Conservation (phyloP, 1,284 basidiomycete genomes). For the Ganoderma lucidum region DNA sequence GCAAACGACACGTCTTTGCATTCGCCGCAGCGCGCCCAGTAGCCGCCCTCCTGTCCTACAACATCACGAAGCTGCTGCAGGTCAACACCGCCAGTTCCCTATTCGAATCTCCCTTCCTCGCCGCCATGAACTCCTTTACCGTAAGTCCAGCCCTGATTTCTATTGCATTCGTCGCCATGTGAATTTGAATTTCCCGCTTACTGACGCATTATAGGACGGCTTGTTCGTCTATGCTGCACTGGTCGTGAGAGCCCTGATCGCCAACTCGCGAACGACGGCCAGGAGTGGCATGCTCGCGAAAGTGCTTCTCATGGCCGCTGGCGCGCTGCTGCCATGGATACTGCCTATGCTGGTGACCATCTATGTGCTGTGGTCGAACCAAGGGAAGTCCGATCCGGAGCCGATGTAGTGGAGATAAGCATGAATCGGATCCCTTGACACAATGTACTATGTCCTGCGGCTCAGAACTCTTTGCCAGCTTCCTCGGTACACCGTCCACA, state of each 20-base stretch:
- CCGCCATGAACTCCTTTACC: neutral
- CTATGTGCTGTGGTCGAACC: neutral
- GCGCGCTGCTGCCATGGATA: neutral
- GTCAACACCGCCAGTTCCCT: neutral
- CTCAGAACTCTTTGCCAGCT: too few species aligned
- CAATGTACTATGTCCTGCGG: neutral
- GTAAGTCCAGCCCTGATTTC: neutral
- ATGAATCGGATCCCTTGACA: neutral
- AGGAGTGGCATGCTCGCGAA: neutral
- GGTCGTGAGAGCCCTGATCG: neutral
- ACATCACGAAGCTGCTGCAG: neutral
- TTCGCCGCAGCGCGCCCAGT: slow-evolving; percentile 1
- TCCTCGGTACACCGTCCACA: too few species aligned
- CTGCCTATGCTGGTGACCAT: neutral
- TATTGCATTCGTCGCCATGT: neutral
- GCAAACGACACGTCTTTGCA: slow-evolving; percentile 1
- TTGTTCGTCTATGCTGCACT: neutral
- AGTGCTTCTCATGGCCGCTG: neutral
- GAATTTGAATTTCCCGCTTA: neutral
- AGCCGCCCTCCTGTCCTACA: neutral
- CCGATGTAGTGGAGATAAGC: neutral
- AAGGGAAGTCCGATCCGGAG: neutral
- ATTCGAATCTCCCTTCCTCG: neutral
- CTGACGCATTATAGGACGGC: neutral
- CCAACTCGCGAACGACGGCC: neutral